A percentile compares a stretch with the other conserved stretches of the same genome.
phyloP scores from a whole-genome alignment of 371 early-diverging fungal genomes.

The Saksenaea vasiformis region DNA sequence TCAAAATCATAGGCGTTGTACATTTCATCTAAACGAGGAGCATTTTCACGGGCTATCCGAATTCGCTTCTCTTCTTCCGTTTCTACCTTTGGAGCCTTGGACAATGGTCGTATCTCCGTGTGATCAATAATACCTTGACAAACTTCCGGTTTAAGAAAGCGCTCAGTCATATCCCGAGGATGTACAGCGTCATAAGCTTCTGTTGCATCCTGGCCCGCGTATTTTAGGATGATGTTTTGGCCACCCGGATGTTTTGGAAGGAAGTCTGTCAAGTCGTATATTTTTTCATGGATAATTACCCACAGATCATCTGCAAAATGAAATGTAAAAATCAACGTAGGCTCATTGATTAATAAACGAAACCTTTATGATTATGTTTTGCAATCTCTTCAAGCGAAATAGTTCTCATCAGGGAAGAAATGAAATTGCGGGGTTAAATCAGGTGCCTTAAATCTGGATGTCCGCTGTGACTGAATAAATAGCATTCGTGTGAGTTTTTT shows the following conservation, averaged over 20 bases:
- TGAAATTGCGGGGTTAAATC: neutral
- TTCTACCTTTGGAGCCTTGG: conserved; percentile 27
- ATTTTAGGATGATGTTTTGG: conserved; percentile 63
- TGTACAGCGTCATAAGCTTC: conserved; percentile 79
- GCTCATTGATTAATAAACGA: neutral
- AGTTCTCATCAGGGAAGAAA: conserved; percentile 21
- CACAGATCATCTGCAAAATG: conserved; percentile 67
- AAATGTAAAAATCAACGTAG: neutral
- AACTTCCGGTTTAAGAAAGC: conserved; percentile 54
- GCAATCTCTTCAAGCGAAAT: conserved; percentile 61
- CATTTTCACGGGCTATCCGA: conserved; percentile 41
- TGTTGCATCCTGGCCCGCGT: conserved; percentile 81
- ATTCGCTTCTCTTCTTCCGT: conserved; percentile 42
- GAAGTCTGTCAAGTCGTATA: conserved; percentile 85
- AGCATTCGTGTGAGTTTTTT: too few species aligned
- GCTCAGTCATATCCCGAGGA: conserved; percentile 60
- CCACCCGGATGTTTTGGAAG: conserved; percentile 71
- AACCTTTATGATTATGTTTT: conserved; percentile 65
- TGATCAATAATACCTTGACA: conserved; percentile 57
- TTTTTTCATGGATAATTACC: conserved; percentile 82
- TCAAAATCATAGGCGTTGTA: conserved; percentile 80
- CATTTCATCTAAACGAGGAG: conserved; percentile 63
- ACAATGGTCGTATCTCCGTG: conserved; percentile 12
- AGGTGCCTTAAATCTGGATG: too few species aligned
- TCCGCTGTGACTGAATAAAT: conserved; percentile 1